Evolutionary conservation across 169 alveolate genomes (phyloP).

Genomic region (Eimeria falciformis): DNA sequence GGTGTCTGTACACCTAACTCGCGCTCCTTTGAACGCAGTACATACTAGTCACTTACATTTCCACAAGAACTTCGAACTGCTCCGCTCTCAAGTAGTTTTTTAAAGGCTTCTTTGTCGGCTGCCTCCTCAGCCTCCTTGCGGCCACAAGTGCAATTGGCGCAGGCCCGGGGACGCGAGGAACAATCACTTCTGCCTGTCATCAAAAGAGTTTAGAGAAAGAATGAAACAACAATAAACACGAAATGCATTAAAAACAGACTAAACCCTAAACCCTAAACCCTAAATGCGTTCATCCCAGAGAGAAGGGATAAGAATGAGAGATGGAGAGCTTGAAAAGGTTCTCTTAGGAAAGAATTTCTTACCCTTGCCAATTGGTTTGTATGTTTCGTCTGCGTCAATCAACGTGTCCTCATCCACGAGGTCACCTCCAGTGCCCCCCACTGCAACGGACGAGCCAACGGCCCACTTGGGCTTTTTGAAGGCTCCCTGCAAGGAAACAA

Average conservation of each 20-base stretch:
- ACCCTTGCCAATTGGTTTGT: slow-evolving; percentile 75
- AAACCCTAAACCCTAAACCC: slow-evolving; percentile 36
- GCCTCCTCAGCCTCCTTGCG: slow-evolving; percentile 86
- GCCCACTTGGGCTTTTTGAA: slow-evolving; percentile 61
- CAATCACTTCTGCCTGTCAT: slow-evolving; percentile 88
- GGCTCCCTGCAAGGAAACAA: not conserved
- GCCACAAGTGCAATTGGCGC: slow-evolving; percentile 96
- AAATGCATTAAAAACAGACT: not conserved
- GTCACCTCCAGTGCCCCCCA: not conserved
- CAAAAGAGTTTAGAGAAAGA: no score
- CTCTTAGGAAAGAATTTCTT: not conserved
- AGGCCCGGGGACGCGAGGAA: slow-evolving; percentile 94
- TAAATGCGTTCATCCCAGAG: not conserved
- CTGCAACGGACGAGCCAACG: slow-evolving; percentile 40
- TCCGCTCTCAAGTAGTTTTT: slow-evolving; percentile 83
- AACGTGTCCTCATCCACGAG: slow-evolving; percentile 72
- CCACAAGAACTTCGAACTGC: slow-evolving; percentile 88
- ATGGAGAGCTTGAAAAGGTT: no score
- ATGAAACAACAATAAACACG: not conserved
- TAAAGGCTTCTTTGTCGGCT: slow-evolving; percentile 65
- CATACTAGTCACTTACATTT: slow-evolving; percentile 89
- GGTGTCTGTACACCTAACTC: not conserved
- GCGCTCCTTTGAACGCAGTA: not conserved
- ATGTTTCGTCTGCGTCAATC: slow-evolving; percentile 37
- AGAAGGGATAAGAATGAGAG: not conserved